Evolutionary conservation across 768 basidiomycete species (phyloP).

Genomic region (Strobilomyces echinocephalus): DNA sequence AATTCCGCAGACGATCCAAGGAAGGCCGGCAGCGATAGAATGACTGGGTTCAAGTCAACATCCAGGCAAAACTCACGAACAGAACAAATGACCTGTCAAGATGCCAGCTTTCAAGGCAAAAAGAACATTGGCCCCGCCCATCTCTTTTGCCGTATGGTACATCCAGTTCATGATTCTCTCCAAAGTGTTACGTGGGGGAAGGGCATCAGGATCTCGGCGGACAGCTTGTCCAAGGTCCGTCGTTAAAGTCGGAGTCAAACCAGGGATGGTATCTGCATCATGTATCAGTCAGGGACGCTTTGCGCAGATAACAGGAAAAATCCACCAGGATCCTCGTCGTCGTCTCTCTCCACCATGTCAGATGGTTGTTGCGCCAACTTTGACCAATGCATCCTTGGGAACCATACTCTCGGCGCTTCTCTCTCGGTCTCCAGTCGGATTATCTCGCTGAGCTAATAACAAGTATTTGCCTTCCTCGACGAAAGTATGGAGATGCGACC

Average conservation of each 20-base stretch:
- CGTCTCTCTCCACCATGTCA: slow-evolving; percentile 41
- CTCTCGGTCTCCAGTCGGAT: slow-evolving; percentile 49
- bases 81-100: slow-evolving; percentile 46
- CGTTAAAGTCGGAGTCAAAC: slow-evolving; percentile 38
- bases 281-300: not conserved
- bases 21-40: slow-evolving; percentile 56
- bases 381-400: slow-evolving; percentile 37
- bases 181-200: slow-evolving; percentile 59
- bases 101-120: slow-evolving; percentile 70
- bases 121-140: slow-evolving; percentile 56
- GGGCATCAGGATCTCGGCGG: slow-evolving; percentile 69
- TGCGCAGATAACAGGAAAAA: not conserved
- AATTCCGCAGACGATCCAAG: slow-evolving; percentile 49
- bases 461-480: not conserved
- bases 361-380: slow-evolving; percentile 40
- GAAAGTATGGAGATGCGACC: not conserved
- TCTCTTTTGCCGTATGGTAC: slow-evolving; percentile 36
- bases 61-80: not conserved
- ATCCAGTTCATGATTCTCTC: slow-evolving; percentile 47
- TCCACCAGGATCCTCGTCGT: slow-evolving; percentile 67
- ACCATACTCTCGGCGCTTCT: slow-evolving; percentile 47
- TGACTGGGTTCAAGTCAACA: slow-evolving; percentile 34
- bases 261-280: slow-evolving; percentile 49
- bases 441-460: slow-evolving; percentile 51
- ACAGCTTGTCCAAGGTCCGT: slow-evolving; percentile 54